Evolutionary conservation across 1,284 basidiomycete genomes (phyloP).

Genomic region (Sporisorium iseilematis-ciliati): DNA sequence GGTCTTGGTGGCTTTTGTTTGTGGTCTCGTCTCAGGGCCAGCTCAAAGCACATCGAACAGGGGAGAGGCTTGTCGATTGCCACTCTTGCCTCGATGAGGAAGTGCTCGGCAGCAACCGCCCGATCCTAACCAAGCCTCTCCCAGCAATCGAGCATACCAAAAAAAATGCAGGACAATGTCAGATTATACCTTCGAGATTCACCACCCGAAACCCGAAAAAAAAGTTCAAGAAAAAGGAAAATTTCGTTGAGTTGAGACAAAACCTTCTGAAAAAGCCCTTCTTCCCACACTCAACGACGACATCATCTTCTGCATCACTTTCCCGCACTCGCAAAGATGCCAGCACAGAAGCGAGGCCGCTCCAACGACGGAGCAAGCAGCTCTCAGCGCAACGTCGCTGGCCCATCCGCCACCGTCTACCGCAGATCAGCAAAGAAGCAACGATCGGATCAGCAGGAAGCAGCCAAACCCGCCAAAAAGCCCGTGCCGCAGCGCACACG

Average conservation of each 20-base stretch:
- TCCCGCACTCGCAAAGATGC: constrained; percentile 18
- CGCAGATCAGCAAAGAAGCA: constrained; percentile 57
- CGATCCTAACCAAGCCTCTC: too few species aligned
- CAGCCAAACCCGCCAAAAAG: constrained; percentile 36
- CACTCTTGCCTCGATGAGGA: too few species aligned
- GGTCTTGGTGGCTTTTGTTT: too few species aligned
- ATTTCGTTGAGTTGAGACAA: constrained; percentile 3
- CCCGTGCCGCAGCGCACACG: constrained; percentile 38
- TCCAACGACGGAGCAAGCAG: constrained; percentile 10
- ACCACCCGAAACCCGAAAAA: not conserved
- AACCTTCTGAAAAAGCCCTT: not conserved
- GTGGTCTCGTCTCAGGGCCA: too few species aligned
- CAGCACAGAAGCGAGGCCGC: constrained; percentile 33
- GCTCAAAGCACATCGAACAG: too few species aligned
- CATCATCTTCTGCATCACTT: not conserved
- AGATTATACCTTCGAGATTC: not conserved
- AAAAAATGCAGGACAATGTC: not conserved
- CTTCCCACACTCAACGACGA: not conserved
- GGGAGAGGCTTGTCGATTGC: too few species aligned
- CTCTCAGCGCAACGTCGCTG: constrained; percentile 12
- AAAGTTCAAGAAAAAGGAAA: constrained; percentile 14
- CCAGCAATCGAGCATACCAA: not conserved
- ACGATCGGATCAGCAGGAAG: constrained; percentile 35
- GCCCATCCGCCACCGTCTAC: constrained; percentile 49
- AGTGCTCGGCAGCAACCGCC: too few species aligned